phyloP scores from a whole-genome alignment of 345 rosid genomes.

The Eucalyptus leucophloia region DNA sequence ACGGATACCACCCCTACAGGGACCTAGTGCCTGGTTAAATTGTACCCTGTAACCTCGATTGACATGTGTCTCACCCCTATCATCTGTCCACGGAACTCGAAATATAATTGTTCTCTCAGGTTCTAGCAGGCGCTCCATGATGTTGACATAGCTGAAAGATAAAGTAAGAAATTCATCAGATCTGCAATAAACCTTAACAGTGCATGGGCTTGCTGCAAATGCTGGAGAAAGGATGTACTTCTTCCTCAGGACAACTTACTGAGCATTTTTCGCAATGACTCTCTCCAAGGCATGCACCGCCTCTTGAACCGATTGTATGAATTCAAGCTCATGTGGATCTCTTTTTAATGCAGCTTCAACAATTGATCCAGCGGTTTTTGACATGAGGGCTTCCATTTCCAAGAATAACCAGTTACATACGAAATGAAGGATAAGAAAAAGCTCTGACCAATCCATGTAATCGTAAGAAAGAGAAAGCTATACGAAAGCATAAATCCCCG shows the following conservation, averaged over 20 bases:
- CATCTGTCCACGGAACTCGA: slow-evolving; percentile 98
- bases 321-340: slow-evolving; percentile 95
- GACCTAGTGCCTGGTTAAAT: slow-evolving; percentile 92
- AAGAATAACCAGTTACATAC: not conserved
- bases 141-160: slow-evolving; percentile 76
- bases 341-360: slow-evolving; percentile 79
- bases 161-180: not conserved
- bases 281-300: slow-evolving; percentile 94
- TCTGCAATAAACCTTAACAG: not conserved
- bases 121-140: slow-evolving; percentile 91
- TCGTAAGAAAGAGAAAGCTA: not conserved
- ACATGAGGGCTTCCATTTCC: slow-evolving; percentile 87
- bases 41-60: slow-evolving; percentile 95
- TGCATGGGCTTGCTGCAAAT: not conserved
- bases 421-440: not conserved
- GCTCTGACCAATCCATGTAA: not conserved
- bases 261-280: slow-evolving; percentile 91
- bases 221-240: slow-evolving; percentile 8
- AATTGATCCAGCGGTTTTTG: slow-evolving; percentile 98
- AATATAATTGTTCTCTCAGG: slow-evolving; percentile 90
- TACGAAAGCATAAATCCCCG: not conserved
- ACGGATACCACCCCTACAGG: slow-evolving; percentile 95
- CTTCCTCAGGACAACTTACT: slow-evolving; percentile 45
- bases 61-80: slow-evolving; percentile 94
- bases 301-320: slow-evolving; percentile 93